Conservation (phyloP, 2,329 filamentous ascomycete species). For the Moelleriella libera region DNA sequence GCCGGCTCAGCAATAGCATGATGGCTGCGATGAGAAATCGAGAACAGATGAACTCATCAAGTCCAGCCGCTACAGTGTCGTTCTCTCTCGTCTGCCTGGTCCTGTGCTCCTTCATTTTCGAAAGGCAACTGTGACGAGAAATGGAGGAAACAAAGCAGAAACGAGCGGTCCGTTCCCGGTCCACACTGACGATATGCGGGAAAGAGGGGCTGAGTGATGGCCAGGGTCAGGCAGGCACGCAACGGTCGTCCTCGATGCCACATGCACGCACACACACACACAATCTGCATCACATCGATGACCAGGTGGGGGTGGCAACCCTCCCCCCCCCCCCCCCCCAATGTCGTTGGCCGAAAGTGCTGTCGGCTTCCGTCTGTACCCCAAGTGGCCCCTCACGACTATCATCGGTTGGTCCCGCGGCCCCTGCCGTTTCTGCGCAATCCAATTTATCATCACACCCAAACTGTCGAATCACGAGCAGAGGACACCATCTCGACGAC, state of each 20-base stretch:
- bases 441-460: constrained; percentile 28
- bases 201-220: not conserved
- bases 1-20: too few species aligned
- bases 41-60: too few species aligned
- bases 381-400: not conserved
- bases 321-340: constrained; percentile 20
- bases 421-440: constrained; percentile 30
- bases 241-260: not conserved
- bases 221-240: not conserved
- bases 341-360: constrained; percentile 22
- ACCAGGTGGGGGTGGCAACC: not conserved
- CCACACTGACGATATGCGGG: not conserved
- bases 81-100: too few species aligned
- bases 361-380: not conserved
- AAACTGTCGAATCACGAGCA: constrained; percentile 8
- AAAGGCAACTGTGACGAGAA: too few species aligned
- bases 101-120: too few species aligned
- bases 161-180: too few species aligned
- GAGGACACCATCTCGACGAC: not conserved
- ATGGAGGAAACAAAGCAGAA: too few species aligned
- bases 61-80: too few species aligned
- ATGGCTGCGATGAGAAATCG: too few species aligned
- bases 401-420: constrained; percentile 31
- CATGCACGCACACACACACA: not conserved
- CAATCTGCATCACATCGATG: not conserved